Evolutionary conservation across 495 filamentous ascomycete species (phyloP).

Genomic region (Xylaria telfairii): DNA sequence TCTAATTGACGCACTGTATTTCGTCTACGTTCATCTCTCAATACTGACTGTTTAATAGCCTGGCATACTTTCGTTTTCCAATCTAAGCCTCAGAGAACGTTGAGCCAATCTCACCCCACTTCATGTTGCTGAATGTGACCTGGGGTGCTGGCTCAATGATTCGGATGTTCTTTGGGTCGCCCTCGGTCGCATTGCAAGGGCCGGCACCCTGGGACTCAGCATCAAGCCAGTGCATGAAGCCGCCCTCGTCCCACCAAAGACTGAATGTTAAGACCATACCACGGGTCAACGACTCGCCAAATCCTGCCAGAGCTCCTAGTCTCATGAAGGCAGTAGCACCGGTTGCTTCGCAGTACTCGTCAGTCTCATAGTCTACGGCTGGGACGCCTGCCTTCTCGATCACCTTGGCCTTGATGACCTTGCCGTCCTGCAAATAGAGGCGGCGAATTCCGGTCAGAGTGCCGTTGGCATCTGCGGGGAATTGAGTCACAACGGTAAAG

Average conservation of each 20-base stretch:
- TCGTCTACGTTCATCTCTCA: not conserved
- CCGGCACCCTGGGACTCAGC: constrained; percentile 54
- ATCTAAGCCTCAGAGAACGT: constrained; percentile 46
- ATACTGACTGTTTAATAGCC: not conserved
- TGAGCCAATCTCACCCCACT: constrained; percentile 67
- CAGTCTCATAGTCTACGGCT: constrained; percentile 59
- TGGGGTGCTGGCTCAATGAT: constrained; percentile 52
- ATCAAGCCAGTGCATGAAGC: constrained; percentile 71
- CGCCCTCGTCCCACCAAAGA: constrained; percentile 66
- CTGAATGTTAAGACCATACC: constrained; percentile 73
- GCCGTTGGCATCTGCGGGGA: constrained; percentile 60
- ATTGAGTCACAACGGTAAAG: constrained; percentile 74
- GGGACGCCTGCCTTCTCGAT: constrained; percentile 53
- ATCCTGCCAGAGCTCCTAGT: constrained; percentile 62
- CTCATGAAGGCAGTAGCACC: constrained; percentile 57
- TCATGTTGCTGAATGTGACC: constrained; percentile 68
- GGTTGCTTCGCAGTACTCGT: constrained; percentile 63
- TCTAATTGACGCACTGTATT: not conserved
- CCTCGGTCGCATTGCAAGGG: constrained; percentile 63
- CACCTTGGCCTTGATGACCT: constrained; percentile 52
- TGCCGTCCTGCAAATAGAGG: constrained; percentile 66
- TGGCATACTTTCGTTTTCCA: not conserved
- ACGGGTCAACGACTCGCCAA: constrained; percentile 62
- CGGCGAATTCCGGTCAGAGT: constrained; percentile 63
- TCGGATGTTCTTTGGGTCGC: constrained; percentile 57